Evolutionary conservation across 768 basidiomycete genomes (phyloP).

Genomic region (Phaeotremella fagi): DNA sequence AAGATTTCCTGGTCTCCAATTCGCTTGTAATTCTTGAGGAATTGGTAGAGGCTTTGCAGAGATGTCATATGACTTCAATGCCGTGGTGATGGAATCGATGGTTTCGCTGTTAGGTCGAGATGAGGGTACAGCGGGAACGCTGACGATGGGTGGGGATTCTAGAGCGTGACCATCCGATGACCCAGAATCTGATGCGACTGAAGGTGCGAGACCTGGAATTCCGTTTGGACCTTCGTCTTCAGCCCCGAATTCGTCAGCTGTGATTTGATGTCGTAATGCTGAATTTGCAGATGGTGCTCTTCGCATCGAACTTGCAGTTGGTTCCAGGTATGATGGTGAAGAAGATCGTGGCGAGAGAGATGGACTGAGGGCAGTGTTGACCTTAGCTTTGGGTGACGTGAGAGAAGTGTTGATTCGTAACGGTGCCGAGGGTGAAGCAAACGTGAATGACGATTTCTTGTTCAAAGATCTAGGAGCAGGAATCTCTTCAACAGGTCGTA

Average conservation of each 20-base stretch:
- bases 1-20: background rate
- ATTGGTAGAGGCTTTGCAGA: background rate
- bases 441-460: conserved; percentile 28
- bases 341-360: conserved; percentile 9
- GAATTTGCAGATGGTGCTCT: conserved; percentile 9
- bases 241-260: conserved; percentile 1
- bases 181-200: conserved; percentile 30
- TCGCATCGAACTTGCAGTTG: conserved; percentile 1
- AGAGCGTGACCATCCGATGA: conserved; percentile 33
- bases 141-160: conserved; percentile 19
- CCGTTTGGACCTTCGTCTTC: conserved; percentile 9
- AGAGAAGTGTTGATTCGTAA: conserved; percentile 6
- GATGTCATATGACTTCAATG: background rate
- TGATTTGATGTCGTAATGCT: conserved; percentile 16
- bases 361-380: background rate
- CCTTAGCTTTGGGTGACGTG: conserved; percentile 1
- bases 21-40: background rate
- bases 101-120: background rate
- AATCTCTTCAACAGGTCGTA: conserved; percentile 6
- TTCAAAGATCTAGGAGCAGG: conserved; percentile 5
- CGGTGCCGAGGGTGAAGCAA: conserved; percentile 20
- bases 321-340: background rate
- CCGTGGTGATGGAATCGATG: background rate
- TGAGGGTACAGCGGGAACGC: background rate
- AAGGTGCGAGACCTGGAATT: conserved; percentile 30